phyloP scores from a whole-genome alignment of 1,284 basidiomycete genomes.

The Chondrostereum purpureum region DNA sequence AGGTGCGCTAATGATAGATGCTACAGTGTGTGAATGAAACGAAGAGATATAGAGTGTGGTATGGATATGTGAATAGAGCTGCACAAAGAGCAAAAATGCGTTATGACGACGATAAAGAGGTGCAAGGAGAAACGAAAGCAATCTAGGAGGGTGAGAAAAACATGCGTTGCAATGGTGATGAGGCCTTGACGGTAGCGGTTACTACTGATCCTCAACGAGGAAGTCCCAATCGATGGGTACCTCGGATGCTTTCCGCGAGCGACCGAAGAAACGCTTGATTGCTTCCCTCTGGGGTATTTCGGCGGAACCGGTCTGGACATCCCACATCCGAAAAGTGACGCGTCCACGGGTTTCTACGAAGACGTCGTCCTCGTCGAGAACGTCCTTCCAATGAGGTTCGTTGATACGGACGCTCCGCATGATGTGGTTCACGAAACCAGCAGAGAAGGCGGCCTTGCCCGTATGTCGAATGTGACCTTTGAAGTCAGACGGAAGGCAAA shows the following conservation, averaged over 20 bases:
- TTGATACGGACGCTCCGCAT: conserved; percentile 54
- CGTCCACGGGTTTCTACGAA: conserved; percentile 50
- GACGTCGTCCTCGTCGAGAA: conserved; percentile 47
- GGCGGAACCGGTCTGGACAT: conserved; percentile 53
- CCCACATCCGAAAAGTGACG: conserved; percentile 73
- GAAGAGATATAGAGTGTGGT: not conserved
- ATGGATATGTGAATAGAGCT: not conserved
- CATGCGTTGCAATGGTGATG: conserved; percentile 2
- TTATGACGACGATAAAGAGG: no score
- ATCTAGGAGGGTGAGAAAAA: conserved; percentile 6
- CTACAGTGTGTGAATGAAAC: not conserved
- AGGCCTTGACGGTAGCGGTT: not conserved
- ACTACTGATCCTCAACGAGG: conserved; percentile 54
- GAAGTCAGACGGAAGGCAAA: conserved; percentile 76
- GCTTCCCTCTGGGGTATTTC: conserved; percentile 56
- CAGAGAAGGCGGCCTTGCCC: conserved; percentile 51
- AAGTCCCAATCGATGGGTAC: conserved; percentile 70
- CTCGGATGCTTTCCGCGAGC: conserved; percentile 45
- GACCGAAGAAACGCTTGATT: conserved; percentile 58
- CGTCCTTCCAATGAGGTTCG: conserved; percentile 34
- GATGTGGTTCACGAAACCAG: conserved; percentile 67
- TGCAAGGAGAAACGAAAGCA: no score
- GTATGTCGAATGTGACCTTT: conserved; percentile 55
- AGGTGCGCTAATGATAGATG: no score
- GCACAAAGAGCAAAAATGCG: conserved; percentile 4